Conservation (phyloP, 2,329 filamentous ascomycete genomes). For the Ophiosphaerella herpotricha region DNA sequence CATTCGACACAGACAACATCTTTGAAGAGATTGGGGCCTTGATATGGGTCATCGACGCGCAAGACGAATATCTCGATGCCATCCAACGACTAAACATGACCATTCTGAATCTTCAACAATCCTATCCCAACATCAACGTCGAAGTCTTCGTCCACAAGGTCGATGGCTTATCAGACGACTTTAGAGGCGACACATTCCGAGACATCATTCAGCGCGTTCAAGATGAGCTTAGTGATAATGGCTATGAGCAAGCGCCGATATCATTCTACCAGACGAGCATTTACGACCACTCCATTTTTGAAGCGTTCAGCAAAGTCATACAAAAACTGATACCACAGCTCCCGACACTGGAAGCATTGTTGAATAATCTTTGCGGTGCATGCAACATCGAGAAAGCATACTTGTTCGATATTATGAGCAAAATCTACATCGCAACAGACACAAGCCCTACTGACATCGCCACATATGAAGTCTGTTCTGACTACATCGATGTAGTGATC, state of each 20-base stretch:
- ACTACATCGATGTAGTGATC: constrained; percentile 98
- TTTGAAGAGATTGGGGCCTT: constrained; percentile 93
- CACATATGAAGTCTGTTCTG: constrained; percentile 96
- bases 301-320: constrained; percentile 97
- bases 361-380: constrained; percentile 90
- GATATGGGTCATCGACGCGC: constrained; percentile 98
- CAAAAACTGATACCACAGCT: constrained; percentile 95
- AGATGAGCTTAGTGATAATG: constrained; percentile 91
- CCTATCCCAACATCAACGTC: constrained; percentile 92
- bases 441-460: constrained; percentile 91
- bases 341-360: constrained; percentile 87
- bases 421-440: constrained; percentile 98
- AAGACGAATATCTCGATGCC: constrained; percentile 95
- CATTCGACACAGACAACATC: constrained; percentile 89
- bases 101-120: constrained; percentile 84
- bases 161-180: constrained; percentile 95
- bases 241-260: constrained; percentile 90
- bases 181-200: constrained; percentile 91
- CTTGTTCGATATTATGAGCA: constrained; percentile 94
- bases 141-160: constrained; percentile 99
- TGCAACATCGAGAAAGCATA: constrained; percentile 98
- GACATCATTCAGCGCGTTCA: constrained; percentile 97
- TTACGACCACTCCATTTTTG: constrained; percentile 98
- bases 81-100: constrained; percentile 85
- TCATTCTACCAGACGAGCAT: constrained; percentile 97